Base-by-base conservation (phyloP, 225 moss, liverwort and hornwort species). In the Pseudoscleropodium purum region DNA sequence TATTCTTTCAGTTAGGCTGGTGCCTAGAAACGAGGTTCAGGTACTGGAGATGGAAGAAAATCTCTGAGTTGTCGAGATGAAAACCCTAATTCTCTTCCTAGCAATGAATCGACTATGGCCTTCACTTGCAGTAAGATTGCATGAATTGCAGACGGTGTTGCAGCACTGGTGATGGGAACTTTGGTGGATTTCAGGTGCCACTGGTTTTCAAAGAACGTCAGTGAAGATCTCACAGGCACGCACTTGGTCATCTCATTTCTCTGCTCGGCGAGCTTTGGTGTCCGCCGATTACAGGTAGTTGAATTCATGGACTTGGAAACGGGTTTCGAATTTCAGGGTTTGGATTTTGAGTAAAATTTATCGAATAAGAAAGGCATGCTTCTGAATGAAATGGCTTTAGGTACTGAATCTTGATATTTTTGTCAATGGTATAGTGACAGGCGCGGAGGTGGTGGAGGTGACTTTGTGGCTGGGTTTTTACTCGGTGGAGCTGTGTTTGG, bases 401-500 rank as follows among this genome's bases (percentile, higher is more conserved):
- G 41, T 84, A 75, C 76, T 91, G 85, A 88, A 83, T 86, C 65
- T 79, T 89, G 36, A 79, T 65, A 13, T 20, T 59, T 24, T 86
- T 65, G 52, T 30, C 39, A 36, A 86, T 90, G 88, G 77, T 91
- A 11, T 88, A 95, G 97, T 93, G 95, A 91, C 85, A 96, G 96
- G 93, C 95, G 96, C 92, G 97, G 96, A 93, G 96, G 98, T 89
- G 97, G 97, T 91, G 97, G 95, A 81, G 95, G 96, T 85, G 97
- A 99, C 90, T 99, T 99, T 87, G 90, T 97, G 52, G 97, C 99
- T 85, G 97, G 99, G 37, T 99, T 97, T 88, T 82, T 99, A 89
- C 95, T 99, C 34, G 99, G 99, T 34, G 99, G 99, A 85, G 96
- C 94, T 73, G 89, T 99, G 69, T 99, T 99, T 90, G 99, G 99